A percentile compares a stretch with the other conserved stretches of the same genome.
Conservation (phyloP, 1,284 basidiomycete species). For the Phlebopus sp. region DNA sequence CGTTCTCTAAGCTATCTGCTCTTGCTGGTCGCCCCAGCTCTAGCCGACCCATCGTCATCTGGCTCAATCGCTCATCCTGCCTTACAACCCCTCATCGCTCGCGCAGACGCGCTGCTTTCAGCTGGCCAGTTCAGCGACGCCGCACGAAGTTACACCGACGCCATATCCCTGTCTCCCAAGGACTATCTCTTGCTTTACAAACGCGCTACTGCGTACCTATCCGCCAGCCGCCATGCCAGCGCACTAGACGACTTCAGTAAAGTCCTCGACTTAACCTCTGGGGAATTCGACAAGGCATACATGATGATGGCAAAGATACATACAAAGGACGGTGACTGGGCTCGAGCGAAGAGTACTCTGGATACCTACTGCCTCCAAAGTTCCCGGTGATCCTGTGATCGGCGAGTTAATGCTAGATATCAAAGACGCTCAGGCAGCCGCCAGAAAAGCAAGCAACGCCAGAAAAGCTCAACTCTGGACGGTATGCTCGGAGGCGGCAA, state of each 20-base stretch:
- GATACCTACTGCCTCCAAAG: conserved; percentile 54
- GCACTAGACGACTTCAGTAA: conserved; percentile 88
- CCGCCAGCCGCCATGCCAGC: conserved; percentile 64
- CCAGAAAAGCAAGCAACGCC: conserved; percentile 60
- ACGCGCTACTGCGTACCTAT: conserved; percentile 87
- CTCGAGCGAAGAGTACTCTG: conserved; percentile 57
- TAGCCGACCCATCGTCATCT: conserved; percentile 24
- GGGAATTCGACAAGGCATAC: conserved; percentile 72
- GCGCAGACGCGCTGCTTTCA: conserved; percentile 67
- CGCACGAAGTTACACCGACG: conserved; percentile 73
- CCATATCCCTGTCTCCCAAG: conserved; percentile 66
- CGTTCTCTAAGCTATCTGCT: conserved; percentile 22
- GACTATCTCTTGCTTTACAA: conserved; percentile 90
- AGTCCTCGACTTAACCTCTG: conserved; percentile 73
- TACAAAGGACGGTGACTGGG: conserved; percentile 73
- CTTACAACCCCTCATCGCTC: conserved; percentile 64
- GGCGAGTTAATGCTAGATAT: conserved; percentile 59
- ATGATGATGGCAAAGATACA: conserved; percentile 85
- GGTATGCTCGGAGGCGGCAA: conserved; percentile 74
- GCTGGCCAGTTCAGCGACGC: conserved; percentile 78
- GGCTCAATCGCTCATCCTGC: conserved; percentile 64
- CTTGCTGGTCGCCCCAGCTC: conserved; percentile 21
- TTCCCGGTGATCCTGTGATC: conserved; percentile 47
- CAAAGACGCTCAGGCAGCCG: conserved; percentile 52
- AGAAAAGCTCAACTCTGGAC: conserved; percentile 67